Evolutionary conservation across 805 yeast species (phyloP).

Genomic region (Ogataea minuta): DNA sequence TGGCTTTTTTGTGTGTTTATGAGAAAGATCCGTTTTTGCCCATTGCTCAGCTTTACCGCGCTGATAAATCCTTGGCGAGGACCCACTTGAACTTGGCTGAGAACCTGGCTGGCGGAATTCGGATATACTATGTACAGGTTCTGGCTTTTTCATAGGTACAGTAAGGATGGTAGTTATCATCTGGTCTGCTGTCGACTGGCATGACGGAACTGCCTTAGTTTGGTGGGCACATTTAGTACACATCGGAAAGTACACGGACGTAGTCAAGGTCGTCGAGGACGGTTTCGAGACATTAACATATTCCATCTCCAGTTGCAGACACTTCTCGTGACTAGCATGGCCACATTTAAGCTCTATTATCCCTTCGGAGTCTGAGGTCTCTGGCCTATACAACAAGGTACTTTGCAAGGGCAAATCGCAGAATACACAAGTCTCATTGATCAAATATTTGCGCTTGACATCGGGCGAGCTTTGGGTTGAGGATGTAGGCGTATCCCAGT

Average conservation of each 20-base stretch:
- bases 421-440: constrained; percentile 27
- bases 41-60: constrained; percentile 1
- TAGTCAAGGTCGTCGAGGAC: constrained; percentile 5
- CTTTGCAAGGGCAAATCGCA: constrained; percentile 52
- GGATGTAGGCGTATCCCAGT: constrained; percentile 3
- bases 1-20: constrained; percentile 27
- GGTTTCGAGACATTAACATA: constrained; percentile 10
- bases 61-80: constrained; percentile 5
- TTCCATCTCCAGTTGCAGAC: constrained; percentile 44
- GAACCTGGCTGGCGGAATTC: constrained; percentile 7
- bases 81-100: constrained; percentile 5
- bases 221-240: constrained; percentile 26
- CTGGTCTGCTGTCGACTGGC: constrained; percentile 18
- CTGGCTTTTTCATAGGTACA: constrained; percentile 10
- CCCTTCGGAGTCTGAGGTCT: constrained; percentile 30
- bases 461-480: constrained; percentile 8
- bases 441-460: constrained; percentile 3
- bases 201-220: constrained; percentile 25
- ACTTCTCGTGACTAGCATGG: constrained; percentile 58
- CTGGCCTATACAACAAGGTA: constrained; percentile 39
- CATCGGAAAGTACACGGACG: constrained; percentile 23
- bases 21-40: background rate
- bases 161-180: constrained; percentile 21
- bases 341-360: constrained; percentile 51
- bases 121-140: constrained; percentile 4